Base-by-base conservation (phyloP, 305 asterid species). In the Lippia alba region DNA sequence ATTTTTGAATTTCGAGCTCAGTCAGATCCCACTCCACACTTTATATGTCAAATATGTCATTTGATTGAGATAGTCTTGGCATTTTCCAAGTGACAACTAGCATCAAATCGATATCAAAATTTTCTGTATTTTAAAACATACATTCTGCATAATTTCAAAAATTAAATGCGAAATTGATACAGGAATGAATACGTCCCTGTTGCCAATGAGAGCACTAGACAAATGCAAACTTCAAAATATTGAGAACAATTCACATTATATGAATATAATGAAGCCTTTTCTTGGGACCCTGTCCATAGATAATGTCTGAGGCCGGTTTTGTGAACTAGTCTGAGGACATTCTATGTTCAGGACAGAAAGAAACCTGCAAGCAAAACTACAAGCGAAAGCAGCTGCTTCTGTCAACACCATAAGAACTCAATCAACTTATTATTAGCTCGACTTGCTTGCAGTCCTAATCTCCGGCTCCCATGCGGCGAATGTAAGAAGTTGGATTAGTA, bases 41-140 rank as follows among this genome's bases (percentile, higher is more conserved):
- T 14, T 24, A 24, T 24, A 24, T 24, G 30, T 24, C 30, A 24
- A 24, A 5, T 59, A 66, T 64, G 65, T 48, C 49, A 49, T 71
- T 59, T 39, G 56, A 57, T 30, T 71, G 40, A 59, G 77, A 72
- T 67, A 67, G 41, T 54, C 9, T 78, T 71, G 82, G 76, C 71
- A 51, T 69, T 70, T 66, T 45, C 9, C 12, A 24, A 44, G 36
- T 49, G 67, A 17, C 77, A n/a, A 1, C 32, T 67, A 62, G 68
- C 73, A 73, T 73, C 41, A 68, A 66, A 74, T 83, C 79, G 64
- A 71, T 61, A 64, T 83, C 79, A 67, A 62, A 79, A 33, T 80
- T 20, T 77, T 45, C 7, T 14, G 65, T 55, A 20, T 44, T 36
- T 14, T 70, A 17, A 24, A 24, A 12, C 11, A 20, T 12, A 12